Base-by-base conservation (phyloP, 345 rosid species). In the Litchi chinensis region DNA sequence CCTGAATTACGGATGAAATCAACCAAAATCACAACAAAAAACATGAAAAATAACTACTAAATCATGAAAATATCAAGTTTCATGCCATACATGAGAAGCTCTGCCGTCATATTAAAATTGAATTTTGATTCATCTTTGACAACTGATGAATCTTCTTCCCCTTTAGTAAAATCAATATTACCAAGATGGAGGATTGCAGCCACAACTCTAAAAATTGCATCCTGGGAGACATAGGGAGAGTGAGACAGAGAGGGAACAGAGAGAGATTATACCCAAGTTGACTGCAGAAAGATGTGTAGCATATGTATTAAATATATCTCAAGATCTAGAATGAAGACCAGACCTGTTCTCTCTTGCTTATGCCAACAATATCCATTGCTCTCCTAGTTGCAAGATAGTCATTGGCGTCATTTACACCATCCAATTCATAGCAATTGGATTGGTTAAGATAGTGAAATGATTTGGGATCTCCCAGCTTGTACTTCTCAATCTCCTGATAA, bases 121-220 rank as follows among this genome's bases (percentile, higher is more conserved):
- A 91, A 91, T 72, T 76, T 89, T 65, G 97, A 88, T 73, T 83
- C 77, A 10, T 91, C 93, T 85, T 88, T 88, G 74, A 93, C 69
- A 21, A 85, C 85, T 13, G 98, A 87, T 21, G 94, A 86, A 80
- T 95, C 97, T 48, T 93, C 97, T 68, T 87, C 93, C 68, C 82
- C 93, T 79, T 80, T 89, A 28, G 84, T 79, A 86, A 95, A 95
- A 74, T 86, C 88, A 68, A 95, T 83, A 59, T 95, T 95, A 50
- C 98, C 97, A 54, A 95, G 95, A 84, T 95, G 98, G 82, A 95
- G 98, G 78, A 95, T 95, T 41, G 95, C 95, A 52, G 98, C 98
- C 65, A 95, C 93, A 60, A 90, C 79, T 69, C 95, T 87, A 80
- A 95, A 95, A 86, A 91, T 90, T 73, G 98, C 91, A 62, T 94